phyloP scores from a whole-genome alignment of 2,329 filamentous ascomycete species.

The Ceratocystiopsis minuta region DNA sequence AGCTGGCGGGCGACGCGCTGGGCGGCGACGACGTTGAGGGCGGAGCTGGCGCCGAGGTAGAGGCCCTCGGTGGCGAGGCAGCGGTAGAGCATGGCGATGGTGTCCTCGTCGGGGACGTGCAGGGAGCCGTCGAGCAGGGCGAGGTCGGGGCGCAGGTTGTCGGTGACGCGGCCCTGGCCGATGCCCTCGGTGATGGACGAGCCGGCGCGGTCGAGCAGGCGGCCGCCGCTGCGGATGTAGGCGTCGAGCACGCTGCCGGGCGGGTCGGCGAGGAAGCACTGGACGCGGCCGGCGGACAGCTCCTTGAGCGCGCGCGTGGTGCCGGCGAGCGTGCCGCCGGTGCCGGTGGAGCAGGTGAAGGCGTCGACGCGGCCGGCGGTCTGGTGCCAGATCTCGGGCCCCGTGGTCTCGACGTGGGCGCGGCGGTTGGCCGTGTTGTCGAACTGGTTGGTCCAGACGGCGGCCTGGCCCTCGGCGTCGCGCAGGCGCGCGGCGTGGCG shows the following conservation, averaged over 20 bases:
- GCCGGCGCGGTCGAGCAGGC: conserved; percentile 62
- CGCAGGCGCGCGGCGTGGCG: conserved; percentile 54
- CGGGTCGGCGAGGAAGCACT: conserved; percentile 81
- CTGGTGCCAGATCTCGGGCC: conserved; percentile 93
- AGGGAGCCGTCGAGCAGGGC: conserved; percentile 69
- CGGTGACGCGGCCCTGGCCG: conserved; percentile 89
- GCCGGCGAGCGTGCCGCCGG: conserved; percentile 78
- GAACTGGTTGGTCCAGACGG: conserved; percentile 98
- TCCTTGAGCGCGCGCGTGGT: conserved; percentile 80
- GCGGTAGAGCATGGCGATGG: conserved; percentile 92
- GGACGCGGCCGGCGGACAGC: conserved; percentile 56
- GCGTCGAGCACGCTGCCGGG: conserved; percentile 85
- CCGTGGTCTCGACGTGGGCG: conserved; percentile 91
- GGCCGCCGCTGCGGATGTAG: conserved; percentile 73
- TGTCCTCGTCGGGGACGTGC: conserved; percentile 79
- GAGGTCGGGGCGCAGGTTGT: conserved; percentile 77
- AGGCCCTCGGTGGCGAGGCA: conserved; percentile 91
- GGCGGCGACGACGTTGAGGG: conserved; percentile 86
- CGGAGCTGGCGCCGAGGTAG: conserved; percentile 85
- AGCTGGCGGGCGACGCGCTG: conserved; percentile 85
- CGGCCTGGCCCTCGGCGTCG: conserved; percentile 45
- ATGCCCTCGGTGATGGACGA: conserved; percentile 95
- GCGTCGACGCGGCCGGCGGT: conserved; percentile 73
- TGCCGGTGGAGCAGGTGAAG: conserved; percentile 90
- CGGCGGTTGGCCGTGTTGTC: conserved; percentile 88